phyloP scores from a whole-genome alignment of 768 basidiomycete genomes.

The Coprinellus aureogranulatus region DNA sequence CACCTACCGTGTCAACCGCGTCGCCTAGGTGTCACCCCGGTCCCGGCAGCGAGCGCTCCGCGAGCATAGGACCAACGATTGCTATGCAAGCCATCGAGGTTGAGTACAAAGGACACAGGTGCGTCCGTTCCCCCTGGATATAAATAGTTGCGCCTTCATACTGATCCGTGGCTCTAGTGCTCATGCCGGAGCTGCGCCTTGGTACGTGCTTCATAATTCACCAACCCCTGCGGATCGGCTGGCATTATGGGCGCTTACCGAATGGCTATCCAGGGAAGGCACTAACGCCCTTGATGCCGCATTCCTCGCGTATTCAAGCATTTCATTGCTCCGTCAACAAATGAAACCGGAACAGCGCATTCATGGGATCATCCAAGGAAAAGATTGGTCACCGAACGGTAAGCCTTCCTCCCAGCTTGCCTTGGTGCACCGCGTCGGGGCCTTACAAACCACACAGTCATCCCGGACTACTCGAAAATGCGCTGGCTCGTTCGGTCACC shows the following conservation, averaged over 20 bases:
- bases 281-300: constrained; percentile 87
- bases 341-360: constrained; percentile 78
- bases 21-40: constrained; percentile 68
- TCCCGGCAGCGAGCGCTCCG: constrained; percentile 50
- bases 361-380: constrained; percentile 73
- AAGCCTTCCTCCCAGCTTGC: constrained; percentile 15
- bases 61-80: constrained; percentile 50
- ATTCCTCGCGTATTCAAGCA: constrained; percentile 74
- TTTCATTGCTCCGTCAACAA: constrained; percentile 84
- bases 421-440: neutral
- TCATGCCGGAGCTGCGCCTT: constrained; percentile 78
- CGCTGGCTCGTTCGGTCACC: constrained; percentile 71
- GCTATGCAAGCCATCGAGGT: constrained; percentile 66
- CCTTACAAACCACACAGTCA: constrained; percentile 46
- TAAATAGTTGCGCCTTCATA: neutral
- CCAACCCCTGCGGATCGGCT: neutral
- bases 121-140: constrained; percentile 21
- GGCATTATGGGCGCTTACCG: neutral
- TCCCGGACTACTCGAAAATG: constrained; percentile 81
- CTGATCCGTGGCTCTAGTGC: constrained; percentile 43
- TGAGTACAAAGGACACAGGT: constrained; percentile 77
- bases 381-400: constrained; percentile 71
- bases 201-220: constrained; percentile 45
- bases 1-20: neutral
- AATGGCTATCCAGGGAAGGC: constrained; percentile 56